Evolutionary conservation across 257 asterid species (phyloP).

Genomic region (Lantana camara): DNA sequence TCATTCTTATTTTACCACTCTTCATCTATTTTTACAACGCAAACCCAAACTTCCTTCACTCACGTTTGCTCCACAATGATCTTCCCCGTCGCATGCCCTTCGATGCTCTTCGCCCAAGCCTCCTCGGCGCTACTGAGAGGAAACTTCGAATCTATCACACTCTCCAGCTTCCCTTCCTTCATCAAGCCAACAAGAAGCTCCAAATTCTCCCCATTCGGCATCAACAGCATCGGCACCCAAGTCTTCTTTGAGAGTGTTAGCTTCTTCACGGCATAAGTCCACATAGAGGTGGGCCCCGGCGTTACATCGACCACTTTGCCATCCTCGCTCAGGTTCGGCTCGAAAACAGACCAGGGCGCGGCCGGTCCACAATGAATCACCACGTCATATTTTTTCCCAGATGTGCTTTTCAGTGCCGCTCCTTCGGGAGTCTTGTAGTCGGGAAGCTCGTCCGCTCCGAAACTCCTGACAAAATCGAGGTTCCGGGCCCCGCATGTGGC

Average conservation of each 20-base stretch:
- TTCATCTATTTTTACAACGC: no score
- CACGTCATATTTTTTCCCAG: slow-evolving; percentile 59
- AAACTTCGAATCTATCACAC: slow-evolving; percentile 46
- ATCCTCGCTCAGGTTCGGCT: slow-evolving; percentile 44
- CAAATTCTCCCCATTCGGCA: slow-evolving; percentile 48
- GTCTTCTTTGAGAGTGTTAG: slow-evolving; percentile 52
- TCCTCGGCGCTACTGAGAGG: slow-evolving; percentile 56
- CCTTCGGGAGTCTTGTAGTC: slow-evolving; percentile 73
- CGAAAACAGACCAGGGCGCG: slow-evolving; percentile 60
- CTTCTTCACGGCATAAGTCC: slow-evolving; percentile 57
- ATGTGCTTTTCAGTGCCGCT: slow-evolving; percentile 64
- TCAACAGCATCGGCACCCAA: slow-evolving; percentile 49
- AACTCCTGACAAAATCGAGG: slow-evolving; percentile 50
- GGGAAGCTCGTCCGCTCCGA: slow-evolving; percentile 76
- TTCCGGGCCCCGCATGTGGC: slow-evolving; percentile 77
- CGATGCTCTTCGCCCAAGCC: slow-evolving; percentile 66
- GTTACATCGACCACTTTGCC: slow-evolving; percentile 66
- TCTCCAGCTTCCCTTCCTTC: slow-evolving; percentile 60
- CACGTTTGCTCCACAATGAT: slow-evolving; percentile 45
- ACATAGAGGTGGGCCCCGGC: slow-evolving; percentile 53
- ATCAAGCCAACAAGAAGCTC: slow-evolving; percentile 45
- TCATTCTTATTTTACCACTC: no score
- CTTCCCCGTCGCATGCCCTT: slow-evolving; percentile 73
- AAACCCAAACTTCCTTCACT: not conserved
- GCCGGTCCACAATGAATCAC: slow-evolving; percentile 61